Conservation (phyloP, 2,329 filamentous ascomycete species). For the Colletotrichum viniferum region DNA sequence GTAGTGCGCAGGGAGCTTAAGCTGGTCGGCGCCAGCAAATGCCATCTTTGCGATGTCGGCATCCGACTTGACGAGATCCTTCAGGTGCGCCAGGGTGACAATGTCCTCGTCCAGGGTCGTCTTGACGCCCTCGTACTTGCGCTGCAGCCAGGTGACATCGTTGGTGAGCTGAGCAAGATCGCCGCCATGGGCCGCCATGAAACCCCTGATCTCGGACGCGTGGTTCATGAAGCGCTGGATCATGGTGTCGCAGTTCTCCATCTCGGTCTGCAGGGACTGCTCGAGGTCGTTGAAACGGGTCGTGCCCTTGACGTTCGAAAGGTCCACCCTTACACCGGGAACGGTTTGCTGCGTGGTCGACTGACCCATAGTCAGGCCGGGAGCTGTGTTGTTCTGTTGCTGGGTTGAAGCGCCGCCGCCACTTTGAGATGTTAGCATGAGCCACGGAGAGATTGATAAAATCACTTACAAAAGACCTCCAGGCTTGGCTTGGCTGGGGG, state of each 20-base stretch:
- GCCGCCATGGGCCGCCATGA: conserved; percentile 60
- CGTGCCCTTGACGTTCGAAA: conserved; percentile 79
- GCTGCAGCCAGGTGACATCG: conserved; percentile 54
- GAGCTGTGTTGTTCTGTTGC: conserved; percentile 24
- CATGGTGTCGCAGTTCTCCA: conserved; percentile 78
- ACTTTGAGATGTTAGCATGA: neutral
- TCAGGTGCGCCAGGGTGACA: conserved; percentile 66
- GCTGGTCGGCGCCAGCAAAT: conserved; percentile 76
- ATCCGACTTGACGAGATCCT: conserved; percentile 64
- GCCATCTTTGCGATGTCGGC: conserved; percentile 72
- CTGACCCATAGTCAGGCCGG: conserved; percentile 53
- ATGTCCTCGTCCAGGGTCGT: conserved; percentile 59
- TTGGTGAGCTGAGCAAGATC: conserved; percentile 52
- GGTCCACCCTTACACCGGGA: conserved; percentile 78
- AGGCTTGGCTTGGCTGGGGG: conserved; percentile 22
- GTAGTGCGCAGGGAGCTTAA: conserved; percentile 69
- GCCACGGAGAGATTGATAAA: neutral
- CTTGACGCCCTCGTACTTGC: conserved; percentile 50
- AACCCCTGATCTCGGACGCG: conserved; percentile 76
- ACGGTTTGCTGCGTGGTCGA: conserved; percentile 59
- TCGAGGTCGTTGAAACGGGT: conserved; percentile 92
- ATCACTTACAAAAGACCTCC: conserved; percentile 34
- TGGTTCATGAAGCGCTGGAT: conserved; percentile 82
- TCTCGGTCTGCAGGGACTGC: conserved; percentile 78
- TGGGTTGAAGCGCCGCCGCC: conserved; percentile 15